A percentile compares a stretch with the other conserved stretches of the same genome.
phyloP scores from a whole-genome alignment of 1,284 basidiomycete species.

The Ustilago lituana region DNA sequence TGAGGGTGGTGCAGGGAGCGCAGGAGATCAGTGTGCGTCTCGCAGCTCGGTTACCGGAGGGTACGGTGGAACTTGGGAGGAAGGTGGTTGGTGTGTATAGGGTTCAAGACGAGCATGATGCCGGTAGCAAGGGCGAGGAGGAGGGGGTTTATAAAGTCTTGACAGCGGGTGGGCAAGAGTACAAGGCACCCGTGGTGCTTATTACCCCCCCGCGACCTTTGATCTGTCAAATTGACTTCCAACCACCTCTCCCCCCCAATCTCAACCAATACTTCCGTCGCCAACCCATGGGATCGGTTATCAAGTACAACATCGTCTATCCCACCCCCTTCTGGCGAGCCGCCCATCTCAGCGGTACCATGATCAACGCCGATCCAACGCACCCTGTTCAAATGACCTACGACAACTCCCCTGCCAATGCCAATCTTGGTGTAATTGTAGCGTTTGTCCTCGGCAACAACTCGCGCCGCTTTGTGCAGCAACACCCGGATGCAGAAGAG shows the following conservation, averaged over 20 bases:
- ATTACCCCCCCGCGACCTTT: constrained; percentile 34
- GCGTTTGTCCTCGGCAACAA: constrained; percentile 45
- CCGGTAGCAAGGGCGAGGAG: background rate
- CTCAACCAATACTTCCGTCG: constrained; percentile 44
- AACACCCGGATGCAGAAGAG: constrained; percentile 17
- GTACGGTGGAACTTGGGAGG: constrained; percentile 10
- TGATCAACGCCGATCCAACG: constrained; percentile 39
- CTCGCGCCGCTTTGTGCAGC: constrained; percentile 31
- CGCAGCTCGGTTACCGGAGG: constrained; percentile 25
- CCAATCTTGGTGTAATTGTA: constrained; percentile 25
- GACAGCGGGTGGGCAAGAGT: constrained; percentile 15
- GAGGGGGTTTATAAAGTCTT: constrained; percentile 22
- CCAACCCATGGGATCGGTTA: constrained; percentile 47
- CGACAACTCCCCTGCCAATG: constrained; percentile 45
- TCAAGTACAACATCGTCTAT: constrained; percentile 48
- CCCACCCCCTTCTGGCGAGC: constrained; percentile 41
- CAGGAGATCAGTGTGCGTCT: constrained; percentile 36
- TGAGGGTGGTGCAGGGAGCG: constrained; percentile 34
- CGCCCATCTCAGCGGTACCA: constrained; percentile 31
- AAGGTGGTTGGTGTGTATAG: constrained; percentile 21
- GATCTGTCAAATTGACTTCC: constrained; percentile 41
- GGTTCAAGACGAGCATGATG: background rate
- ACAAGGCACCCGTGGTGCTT: constrained; percentile 30
- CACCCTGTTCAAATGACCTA: constrained; percentile 43
- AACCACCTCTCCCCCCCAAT: constrained; percentile 34